Percentiles rank a stretch among this genome's conserved stretches.
phyloP scores from a whole-genome alignment of 495 filamentous ascomycete genomes.

The Penicillium cataractarum region DNA sequence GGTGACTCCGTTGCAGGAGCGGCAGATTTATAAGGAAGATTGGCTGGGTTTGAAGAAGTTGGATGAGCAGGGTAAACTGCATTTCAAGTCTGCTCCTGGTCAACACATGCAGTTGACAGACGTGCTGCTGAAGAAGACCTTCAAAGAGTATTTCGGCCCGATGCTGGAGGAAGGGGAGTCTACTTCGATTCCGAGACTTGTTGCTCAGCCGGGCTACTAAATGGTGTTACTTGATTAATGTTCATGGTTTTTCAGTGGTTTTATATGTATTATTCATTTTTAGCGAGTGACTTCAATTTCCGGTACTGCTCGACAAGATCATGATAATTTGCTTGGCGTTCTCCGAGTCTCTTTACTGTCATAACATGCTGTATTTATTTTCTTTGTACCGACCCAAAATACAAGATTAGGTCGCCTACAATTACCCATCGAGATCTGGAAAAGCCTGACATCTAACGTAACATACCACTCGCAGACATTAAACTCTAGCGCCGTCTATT shows the following conservation, averaged over 20 bases:
- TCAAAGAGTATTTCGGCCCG: conserved; percentile 69
- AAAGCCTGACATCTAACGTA: background rate
- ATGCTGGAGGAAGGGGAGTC: conserved; percentile 26
- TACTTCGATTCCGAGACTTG: conserved; percentile 16
- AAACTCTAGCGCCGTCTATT: conserved; percentile 28
- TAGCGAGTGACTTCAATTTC: background rate
- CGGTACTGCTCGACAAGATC: background rate
- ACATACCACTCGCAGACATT: background rate
- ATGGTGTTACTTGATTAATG: background rate
- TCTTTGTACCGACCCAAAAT: background rate
- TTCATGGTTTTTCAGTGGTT: background rate
- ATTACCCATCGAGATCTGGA: too few species aligned
- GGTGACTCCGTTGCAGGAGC: conserved; percentile 68
- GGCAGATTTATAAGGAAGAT: conserved; percentile 83
- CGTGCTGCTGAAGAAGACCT: conserved; percentile 63
- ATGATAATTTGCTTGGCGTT: background rate
- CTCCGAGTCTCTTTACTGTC: background rate
- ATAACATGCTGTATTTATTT: background rate
- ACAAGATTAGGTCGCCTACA: too few species aligned
- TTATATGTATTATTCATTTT: conserved; percentile 5
- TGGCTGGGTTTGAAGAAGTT: conserved; percentile 87
- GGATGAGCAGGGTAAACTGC: conserved; percentile 77
- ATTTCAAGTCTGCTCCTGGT: conserved; percentile 70
- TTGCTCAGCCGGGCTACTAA: conserved; percentile 28
- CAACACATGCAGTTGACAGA: conserved; percentile 84